Evolutionary conservation across 495 filamentous ascomycete species (phyloP).

Genomic region (Barbatosphaeria neglecta): DNA sequence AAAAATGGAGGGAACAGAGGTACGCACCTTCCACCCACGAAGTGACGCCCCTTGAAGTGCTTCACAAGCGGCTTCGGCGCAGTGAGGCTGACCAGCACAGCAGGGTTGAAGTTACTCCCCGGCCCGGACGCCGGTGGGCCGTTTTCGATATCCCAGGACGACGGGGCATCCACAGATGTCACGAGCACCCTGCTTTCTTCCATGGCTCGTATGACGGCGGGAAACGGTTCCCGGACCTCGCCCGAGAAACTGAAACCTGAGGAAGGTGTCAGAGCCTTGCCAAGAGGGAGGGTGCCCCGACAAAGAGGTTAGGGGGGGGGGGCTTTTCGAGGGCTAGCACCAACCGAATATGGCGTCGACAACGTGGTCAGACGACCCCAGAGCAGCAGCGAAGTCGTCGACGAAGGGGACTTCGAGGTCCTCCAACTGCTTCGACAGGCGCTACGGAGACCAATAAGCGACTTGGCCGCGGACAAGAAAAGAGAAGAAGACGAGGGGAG

Average conservation of each 20-base stretch:
- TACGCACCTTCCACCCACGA: constrained; percentile 64
- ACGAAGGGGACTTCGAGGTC: constrained; percentile 79
- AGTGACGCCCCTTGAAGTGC: constrained; percentile 75
- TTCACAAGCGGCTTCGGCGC: constrained; percentile 90
- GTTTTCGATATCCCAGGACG: constrained; percentile 81
- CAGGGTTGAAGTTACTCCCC: constrained; percentile 68
- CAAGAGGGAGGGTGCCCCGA: background rate
- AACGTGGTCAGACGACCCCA: constrained; percentile 62
- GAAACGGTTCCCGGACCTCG: constrained; percentile 82
- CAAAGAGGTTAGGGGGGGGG: constrained; percentile 1
- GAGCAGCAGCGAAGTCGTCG: constrained; percentile 57
- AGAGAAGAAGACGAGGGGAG: constrained; percentile 5
- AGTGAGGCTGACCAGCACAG: constrained; percentile 73
- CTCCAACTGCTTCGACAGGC: constrained; percentile 70
- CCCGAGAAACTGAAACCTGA: constrained; percentile 87
- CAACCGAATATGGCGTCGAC: constrained; percentile 88
- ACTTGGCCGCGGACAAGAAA: background rate
- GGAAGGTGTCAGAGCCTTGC: constrained; percentile 2
- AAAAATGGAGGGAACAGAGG: background rate
- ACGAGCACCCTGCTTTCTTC: constrained; percentile 62
- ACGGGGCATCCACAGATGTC: constrained; percentile 82
- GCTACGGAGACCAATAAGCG: constrained; percentile 34
- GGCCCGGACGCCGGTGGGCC: constrained; percentile 72
- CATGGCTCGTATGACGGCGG: constrained; percentile 64
- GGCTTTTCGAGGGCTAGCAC: constrained; percentile 2